These are phyloP conservation scores for Erysimum cheiri DNA, from an alignment of 441 rosid genomes.

Conservation along the genomic window DNA sequence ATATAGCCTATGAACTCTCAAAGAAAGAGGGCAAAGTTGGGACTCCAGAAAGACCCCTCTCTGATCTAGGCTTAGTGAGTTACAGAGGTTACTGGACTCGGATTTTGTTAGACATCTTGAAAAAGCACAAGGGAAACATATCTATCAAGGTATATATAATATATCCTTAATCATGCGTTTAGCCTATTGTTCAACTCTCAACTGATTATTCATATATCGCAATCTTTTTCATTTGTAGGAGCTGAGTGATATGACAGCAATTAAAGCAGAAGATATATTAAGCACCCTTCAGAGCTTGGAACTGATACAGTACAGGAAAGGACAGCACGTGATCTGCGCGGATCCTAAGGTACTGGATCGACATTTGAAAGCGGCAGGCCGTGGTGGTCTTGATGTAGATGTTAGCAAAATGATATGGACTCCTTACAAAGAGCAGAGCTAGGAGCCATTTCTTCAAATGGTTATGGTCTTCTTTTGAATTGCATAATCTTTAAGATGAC, in stretches of 20 bases:
- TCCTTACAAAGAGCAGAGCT: slow-evolving; percentile 95
- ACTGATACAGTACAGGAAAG: slow-evolving; percentile 95
- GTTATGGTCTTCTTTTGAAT: slow-evolving; percentile 5
- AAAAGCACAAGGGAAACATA: slow-evolving; percentile 96
- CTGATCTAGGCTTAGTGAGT: slow-evolving; percentile 94
- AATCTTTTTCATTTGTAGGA: slow-evolving; percentile 53
- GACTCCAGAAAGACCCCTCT: slow-evolving; percentile 97
- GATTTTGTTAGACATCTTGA: slow-evolving; percentile 90
- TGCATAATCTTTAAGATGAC: slow-evolving; percentile 20
- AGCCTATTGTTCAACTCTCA: neutral
- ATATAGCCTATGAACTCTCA: slow-evolving; percentile 97
- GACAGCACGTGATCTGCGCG: slow-evolving; percentile 97
- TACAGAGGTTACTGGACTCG: slow-evolving; percentile 99
- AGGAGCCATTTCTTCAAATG: slow-evolving; percentile 35
- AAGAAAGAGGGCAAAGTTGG: slow-evolving; percentile 99
- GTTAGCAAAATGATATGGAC: slow-evolving; percentile 98
- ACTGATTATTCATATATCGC: slow-evolving; percentile 5
- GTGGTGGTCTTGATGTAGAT: slow-evolving; percentile 98
- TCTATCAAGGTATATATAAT: slow-evolving; percentile 87
- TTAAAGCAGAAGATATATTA: slow-evolving; percentile 92
- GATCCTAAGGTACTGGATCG: slow-evolving; percentile 98
- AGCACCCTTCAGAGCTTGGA: slow-evolving; percentile 95
- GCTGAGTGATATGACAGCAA: slow-evolving; percentile 99
- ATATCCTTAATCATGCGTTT: neutral
- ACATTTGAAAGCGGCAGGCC: slow-evolving; percentile 97